Base-by-base conservation (phyloP, 2,329 filamentous ascomycete species). In the Chrysoporthe deuterocubensis region DNA sequence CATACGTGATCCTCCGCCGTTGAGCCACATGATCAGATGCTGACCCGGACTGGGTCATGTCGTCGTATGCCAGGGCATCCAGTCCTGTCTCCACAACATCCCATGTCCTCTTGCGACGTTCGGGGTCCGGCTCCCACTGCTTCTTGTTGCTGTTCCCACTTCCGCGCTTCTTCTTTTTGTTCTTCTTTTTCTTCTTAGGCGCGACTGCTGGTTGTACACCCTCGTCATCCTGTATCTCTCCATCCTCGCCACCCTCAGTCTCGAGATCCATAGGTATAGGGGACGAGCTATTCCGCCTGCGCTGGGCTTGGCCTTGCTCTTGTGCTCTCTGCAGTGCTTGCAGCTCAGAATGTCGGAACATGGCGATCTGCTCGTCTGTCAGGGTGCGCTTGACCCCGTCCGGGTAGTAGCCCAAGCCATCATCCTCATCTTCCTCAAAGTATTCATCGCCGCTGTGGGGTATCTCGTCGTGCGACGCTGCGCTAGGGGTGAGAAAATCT, bases 331-430 rank as follows among this genome's bases (percentile, higher is more conserved):
- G 81, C 50, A 97, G 81, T 14, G 87, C 80, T 75, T 96, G 90
- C 32, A 97, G 86, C 78, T 98, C 95, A 2, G 92, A 95, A 76
- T 96, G 93, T 70, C 94, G 87, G 77, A 97, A 97, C 70, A 97
- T 95, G 64, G 88, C 88, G 72, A 97, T 93, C 81, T 97, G 92
- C 73, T 94, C 92, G 75, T 97, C 92, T 11, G 94, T 97, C 73
- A 98, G 83, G 21, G 94, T 97, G 52, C 95, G 90, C 76, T 96
- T 96, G 70, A 89, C 88, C 3, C 95, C 94, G 75, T 98, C 94
- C 0, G 87, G 79, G 73, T 98, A 98, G 78, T 93, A 95, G 21
- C 94, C 95, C 18, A 97, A 82, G 0, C 81, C 88, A 74, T 92
- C 91, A 50, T 90, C 87, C 37, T 89, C 87, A 40, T 85, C 83